Evolutionary conservation across 1,139 yeast genomes (phyloP), one percentile per base, ranked within the genome.

Genomic region (Scheffersomyces segobiensis): DNA sequence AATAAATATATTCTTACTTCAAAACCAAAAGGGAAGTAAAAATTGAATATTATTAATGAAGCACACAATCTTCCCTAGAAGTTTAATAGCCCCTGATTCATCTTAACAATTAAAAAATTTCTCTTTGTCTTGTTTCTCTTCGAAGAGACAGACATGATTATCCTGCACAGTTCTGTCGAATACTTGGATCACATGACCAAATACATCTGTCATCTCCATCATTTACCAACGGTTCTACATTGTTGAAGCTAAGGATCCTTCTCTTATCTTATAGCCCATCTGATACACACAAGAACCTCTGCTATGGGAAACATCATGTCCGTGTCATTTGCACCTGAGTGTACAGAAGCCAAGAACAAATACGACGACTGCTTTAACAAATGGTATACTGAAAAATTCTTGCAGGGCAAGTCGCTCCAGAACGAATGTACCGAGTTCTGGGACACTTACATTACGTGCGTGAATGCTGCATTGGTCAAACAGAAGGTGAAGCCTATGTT

Each of bases 311-410:
- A 87, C 75, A 78, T 81, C 60, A 89, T 93, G 96, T 93, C 98
- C 26, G 88, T 91, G 10, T 92, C 97, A 61, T 91, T 95, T 80
- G 98, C 98, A 52, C 97, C 98, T 22, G 98, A 95, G 76, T 95
- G 99, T 75, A 92, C 97, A 22, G 90, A 87, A 50, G 85, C 89
- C 62, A 95, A 95, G 74, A 86, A 86, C 65, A 84, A 87, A 66
- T 95, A 95, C 71, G 98, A 95, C 70, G 89, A 88, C 69, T 95
- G 99, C 73, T 95, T 95, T 78, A 93, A 92, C 75, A 84, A 84
- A 65, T 95, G 98, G 98, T 95, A 95, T 72, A 87, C 96, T n/a
- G 98, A 93, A 67, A 90, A 89, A 73, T 89, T 89, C 67, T 78
- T 89, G 62, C 84, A 87, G 67, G 93, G 93, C 26, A 84, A 87